Evolutionary conservation across 306 rosid genomes (phyloP).

Genomic region (Vigna nakashimae): DNA sequence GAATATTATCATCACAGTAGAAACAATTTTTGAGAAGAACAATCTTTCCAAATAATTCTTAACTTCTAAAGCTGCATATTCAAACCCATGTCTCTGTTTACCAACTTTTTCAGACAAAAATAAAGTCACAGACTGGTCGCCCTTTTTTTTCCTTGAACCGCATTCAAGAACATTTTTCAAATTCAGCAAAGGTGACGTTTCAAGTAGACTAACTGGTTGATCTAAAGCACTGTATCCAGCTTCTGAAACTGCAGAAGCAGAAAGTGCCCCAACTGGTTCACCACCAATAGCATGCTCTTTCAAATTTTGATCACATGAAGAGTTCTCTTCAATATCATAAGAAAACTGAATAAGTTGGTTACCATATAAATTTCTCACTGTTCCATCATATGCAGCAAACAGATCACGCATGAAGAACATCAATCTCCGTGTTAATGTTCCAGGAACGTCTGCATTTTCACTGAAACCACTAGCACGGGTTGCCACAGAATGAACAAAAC

Average conservation of each 20-base stretch:
- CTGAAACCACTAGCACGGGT: constrained; percentile 89
- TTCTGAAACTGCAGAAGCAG: constrained; percentile 95
- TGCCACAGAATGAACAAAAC: constrained; percentile 94
- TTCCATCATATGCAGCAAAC: constrained; percentile 82
- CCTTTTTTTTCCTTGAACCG: constrained; percentile 67
- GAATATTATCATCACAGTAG: constrained; percentile 75
- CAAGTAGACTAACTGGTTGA: constrained; percentile 93
- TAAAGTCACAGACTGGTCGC: constrained; percentile 66
- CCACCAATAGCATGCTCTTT: constrained; percentile 57
- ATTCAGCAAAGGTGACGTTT: constrained; percentile 89
- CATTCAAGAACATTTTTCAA: constrained; percentile 88
- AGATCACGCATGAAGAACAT: constrained; percentile 94
- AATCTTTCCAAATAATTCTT: constrained; percentile 81
- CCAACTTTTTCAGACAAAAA: constrained; percentile 76
- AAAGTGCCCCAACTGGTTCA: constrained; percentile 86
- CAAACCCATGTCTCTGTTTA: constrained; percentile 71
- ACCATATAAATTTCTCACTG: constrained; percentile 88
- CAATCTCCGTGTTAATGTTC: constrained; percentile 81
- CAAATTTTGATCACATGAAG: constrained; percentile 35
- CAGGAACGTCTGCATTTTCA: constrained; percentile 96
- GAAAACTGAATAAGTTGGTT: constrained; percentile 79
- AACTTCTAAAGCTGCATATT: constrained; percentile 84
- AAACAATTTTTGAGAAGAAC: constrained; percentile 68
- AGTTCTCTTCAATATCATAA: constrained; percentile 51
- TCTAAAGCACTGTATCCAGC: constrained; percentile 98